Evolutionary conservation across 2,329 filamentous ascomycete species (phyloP).

Genomic region (Aspergillus sp.): DNA sequence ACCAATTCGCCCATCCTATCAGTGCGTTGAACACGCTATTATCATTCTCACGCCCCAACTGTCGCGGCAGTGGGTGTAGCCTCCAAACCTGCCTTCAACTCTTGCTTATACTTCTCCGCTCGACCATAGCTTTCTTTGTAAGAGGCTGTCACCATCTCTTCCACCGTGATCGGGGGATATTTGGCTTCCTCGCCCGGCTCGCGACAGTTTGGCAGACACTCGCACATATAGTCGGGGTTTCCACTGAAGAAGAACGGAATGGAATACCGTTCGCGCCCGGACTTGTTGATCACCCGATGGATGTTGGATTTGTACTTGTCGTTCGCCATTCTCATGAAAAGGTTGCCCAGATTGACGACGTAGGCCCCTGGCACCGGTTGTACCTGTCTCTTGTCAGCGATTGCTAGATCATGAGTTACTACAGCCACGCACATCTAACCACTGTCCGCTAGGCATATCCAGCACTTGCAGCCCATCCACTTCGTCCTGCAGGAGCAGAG

Average conservation of each 20-base stretch:
- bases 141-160: slow-evolving; percentile 39
- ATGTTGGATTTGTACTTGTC: slow-evolving; percentile 42
- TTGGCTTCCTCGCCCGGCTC: slow-evolving; percentile 35
- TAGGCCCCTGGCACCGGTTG: slow-evolving; percentile 27
- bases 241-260: slow-evolving; percentile 46
- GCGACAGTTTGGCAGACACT: slow-evolving; percentile 43
- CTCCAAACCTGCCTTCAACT: slow-evolving; percentile 15
- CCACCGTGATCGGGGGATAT: slow-evolving; percentile 43
- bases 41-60: slow-evolving; percentile 13
- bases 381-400: slow-evolving; percentile 12
- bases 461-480: slow-evolving; percentile 38
- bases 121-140: slow-evolving; percentile 44
- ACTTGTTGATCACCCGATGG: slow-evolving; percentile 44
- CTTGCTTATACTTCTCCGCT: slow-evolving; percentile 42
- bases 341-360: slow-evolving; percentile 34
- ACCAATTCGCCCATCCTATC: not conserved
- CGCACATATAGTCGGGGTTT: slow-evolving; percentile 43
- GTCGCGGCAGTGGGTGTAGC: slow-evolving; percentile 5
- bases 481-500: slow-evolving; percentile 42
- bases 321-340: slow-evolving; percentile 44
- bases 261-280: slow-evolving; percentile 37
- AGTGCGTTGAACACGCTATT: not conserved
- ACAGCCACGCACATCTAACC: slow-evolving; percentile 28
- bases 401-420: not conserved
- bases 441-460: slow-evolving; percentile 26